These are phyloP conservation scores for Xylaria polymorpha DNA, from an alignment of 2,329 filamentous ascomycete species.

Conservation along the genomic window DNA sequence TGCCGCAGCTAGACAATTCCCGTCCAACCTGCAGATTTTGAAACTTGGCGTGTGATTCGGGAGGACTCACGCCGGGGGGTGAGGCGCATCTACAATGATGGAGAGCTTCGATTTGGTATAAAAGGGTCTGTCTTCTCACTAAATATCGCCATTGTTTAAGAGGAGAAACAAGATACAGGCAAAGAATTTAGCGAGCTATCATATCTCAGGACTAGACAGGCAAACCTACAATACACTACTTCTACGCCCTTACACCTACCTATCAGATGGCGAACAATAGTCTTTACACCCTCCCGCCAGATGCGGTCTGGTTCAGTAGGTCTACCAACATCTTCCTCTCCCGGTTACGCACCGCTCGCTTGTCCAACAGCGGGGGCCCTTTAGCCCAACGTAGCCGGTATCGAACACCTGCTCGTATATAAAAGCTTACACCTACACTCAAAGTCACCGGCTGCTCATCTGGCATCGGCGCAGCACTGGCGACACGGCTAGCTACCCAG, in stretches of 20 bases:
- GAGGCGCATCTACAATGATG: neutral
- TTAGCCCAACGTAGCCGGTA: neutral
- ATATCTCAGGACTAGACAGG: neutral
- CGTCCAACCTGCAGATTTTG: conserved; percentile 7
- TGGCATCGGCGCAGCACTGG: conserved; percentile 47
- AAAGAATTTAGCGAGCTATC: neutral
- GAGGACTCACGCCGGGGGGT: neutral
- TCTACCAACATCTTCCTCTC: neutral
- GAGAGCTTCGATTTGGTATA: conserved; percentile 10
- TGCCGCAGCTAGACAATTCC: conserved; percentile 16
- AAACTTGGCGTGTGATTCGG: neutral
- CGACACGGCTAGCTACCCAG: conserved; percentile 40
- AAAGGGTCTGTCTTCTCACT: neutral
- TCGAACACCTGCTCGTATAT: too few relatives aligned
- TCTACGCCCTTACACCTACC: neutral
- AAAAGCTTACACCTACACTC: conserved; percentile 5
- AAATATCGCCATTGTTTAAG: neutral
- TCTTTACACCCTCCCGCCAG: conserved; percentile 42
- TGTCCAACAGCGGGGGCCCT: neutral
- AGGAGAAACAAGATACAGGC: neutral
- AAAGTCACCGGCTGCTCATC: conserved; percentile 51
- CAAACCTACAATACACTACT: neutral
- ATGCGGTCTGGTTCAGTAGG: conserved; percentile 48
- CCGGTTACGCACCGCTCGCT: neutral
- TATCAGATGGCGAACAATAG: conserved; percentile 18